Evolutionary conservation across 2,329 filamentous ascomycete genomes (phyloP).

Genomic region (Nannizziopsis barbatae): DNA sequence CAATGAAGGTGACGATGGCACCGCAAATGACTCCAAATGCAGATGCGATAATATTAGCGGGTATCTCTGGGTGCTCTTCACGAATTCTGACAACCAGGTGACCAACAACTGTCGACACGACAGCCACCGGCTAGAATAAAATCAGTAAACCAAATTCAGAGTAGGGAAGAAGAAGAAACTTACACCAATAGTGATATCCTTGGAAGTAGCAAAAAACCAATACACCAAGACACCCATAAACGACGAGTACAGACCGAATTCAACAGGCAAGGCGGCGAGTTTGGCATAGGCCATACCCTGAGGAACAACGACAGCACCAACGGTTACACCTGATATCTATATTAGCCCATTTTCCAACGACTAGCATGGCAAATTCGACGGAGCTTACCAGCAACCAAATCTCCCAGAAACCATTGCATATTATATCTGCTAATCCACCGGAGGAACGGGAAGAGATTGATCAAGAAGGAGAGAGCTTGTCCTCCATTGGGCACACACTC

Average conservation of each 20-base stretch:
- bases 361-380: not conserved
- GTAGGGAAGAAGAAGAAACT: constrained; percentile 27
- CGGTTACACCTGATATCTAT: constrained; percentile 47
- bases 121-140: constrained; percentile 64
- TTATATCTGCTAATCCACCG: constrained; percentile 90
- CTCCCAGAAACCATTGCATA: constrained; percentile 73
- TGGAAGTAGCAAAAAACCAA: constrained; percentile 97
- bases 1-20: constrained; percentile 64
- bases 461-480: constrained; percentile 50
- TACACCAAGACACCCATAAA: constrained; percentile 93
- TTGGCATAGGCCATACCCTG: constrained; percentile 93
- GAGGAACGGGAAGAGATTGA: constrained; percentile 72
- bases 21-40: constrained; percentile 68
- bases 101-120: constrained; percentile 84
- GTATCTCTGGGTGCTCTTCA: constrained; percentile 44
- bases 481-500: constrained; percentile 49
- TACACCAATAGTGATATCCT: constrained; percentile 94
- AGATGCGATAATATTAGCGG: constrained; percentile 58
- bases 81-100: constrained; percentile 60
- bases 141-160: constrained; percentile 7
- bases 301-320: constrained; percentile 76
- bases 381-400: constrained; percentile 70
- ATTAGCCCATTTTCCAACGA: constrained; percentile 7
- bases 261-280: constrained; percentile 63
- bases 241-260: constrained; percentile 87